phyloP scores from a whole-genome alignment of 2,329 filamentous ascomycete genomes.

The Fusarium pseudonygamai region DNA sequence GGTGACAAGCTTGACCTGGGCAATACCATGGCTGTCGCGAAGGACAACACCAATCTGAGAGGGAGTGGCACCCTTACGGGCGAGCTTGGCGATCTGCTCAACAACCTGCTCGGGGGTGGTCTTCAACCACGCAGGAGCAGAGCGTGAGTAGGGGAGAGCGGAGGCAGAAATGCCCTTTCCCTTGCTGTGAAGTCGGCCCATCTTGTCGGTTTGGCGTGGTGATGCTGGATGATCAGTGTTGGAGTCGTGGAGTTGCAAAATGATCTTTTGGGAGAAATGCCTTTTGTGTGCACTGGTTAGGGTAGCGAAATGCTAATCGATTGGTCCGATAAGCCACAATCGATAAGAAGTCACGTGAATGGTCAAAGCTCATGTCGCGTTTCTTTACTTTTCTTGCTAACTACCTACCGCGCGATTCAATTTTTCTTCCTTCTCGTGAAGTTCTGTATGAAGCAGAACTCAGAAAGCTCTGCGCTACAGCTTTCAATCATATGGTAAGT shows the following conservation, averaged over 20 bases:
- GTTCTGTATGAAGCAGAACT: background rate
- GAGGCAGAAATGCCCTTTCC: conserved; percentile 99
- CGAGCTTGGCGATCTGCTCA: conserved; percentile 99
- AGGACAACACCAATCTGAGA: conserved; percentile 99
- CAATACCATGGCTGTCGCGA: conserved; percentile 96
- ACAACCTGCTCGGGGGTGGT: conserved; percentile 98
- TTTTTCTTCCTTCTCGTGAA: conserved; percentile 20
- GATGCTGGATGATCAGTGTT: conserved; percentile 36
- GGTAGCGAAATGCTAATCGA: conserved; percentile 45
- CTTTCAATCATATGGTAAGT: conserved; percentile 47
- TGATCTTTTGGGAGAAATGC: conserved; percentile 15
- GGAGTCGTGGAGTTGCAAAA: conserved; percentile 54
- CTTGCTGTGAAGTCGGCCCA: conserved; percentile 99
- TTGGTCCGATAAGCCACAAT: background rate
- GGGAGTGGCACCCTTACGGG: conserved; percentile 97
- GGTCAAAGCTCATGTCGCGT: conserved; percentile 13
- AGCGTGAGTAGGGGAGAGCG: conserved; percentile 96
- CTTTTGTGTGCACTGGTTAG: conserved; percentile 46
- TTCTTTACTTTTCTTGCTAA: conserved; percentile 34
- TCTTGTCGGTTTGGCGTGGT: conserved; percentile 64
- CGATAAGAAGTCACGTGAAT: conserved; percentile 24
- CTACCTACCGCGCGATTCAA: conserved; percentile 16
- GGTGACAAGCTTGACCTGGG: conserved; percentile 97
- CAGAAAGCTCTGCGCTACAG: background rate
- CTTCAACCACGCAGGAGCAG: conserved; percentile 95